Conservation (phyloP, 2,329 filamentous ascomycete species). For the Cryphonectria naterciae region DNA sequence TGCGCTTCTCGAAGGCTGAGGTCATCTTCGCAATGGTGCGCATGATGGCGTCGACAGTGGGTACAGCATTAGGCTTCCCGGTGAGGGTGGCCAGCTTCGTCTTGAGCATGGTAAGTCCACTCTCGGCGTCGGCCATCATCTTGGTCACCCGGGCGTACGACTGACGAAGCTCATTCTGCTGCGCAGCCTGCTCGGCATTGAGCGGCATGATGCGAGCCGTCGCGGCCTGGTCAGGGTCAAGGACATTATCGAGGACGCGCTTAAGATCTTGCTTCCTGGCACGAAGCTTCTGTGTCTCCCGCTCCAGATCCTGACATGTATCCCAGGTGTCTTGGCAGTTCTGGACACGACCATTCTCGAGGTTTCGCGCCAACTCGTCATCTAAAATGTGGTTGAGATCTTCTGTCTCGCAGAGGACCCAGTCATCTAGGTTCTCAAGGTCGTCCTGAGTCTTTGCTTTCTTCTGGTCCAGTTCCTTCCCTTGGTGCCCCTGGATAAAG, state of each 20-base stretch:
- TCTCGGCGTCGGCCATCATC: slow-evolving; percentile 77
- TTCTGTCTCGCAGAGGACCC: slow-evolving; percentile 76
- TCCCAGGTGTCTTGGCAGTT: slow-evolving; percentile 71
- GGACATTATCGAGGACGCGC: slow-evolving; percentile 71
- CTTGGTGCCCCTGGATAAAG: slow-evolving; percentile 70
- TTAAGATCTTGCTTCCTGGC: slow-evolving; percentile 79
- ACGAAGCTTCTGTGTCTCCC: slow-evolving; percentile 72
- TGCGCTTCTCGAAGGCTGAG: slow-evolving; percentile 86
- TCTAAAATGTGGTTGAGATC: slow-evolving; percentile 69
- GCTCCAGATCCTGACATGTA: slow-evolving; percentile 67
- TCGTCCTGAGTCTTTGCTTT: slow-evolving; percentile 68
- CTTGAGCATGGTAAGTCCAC: slow-evolving; percentile 76
- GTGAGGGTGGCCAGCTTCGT: slow-evolving; percentile 70
- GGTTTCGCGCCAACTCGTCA: slow-evolving; percentile 62
- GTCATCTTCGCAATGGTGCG: slow-evolving; percentile 94
- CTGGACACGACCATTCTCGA: slow-evolving; percentile 70
- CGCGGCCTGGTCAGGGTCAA: slow-evolving; percentile 70
- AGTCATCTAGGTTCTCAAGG: slow-evolving; percentile 69
- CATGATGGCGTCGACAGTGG: slow-evolving; percentile 89
- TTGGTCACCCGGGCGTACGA: slow-evolving; percentile 76
- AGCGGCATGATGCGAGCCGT: slow-evolving; percentile 72
- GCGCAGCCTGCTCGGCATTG: slow-evolving; percentile 79
- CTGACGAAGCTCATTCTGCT: slow-evolving; percentile 81
- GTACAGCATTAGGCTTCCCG: slow-evolving; percentile 59
- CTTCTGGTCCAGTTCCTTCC: slow-evolving; percentile 55